These are phyloP conservation scores for Penicillium maclennaniae DNA, from an alignment of 495 filamentous ascomycete species.

Conservation along the genomic window DNA sequence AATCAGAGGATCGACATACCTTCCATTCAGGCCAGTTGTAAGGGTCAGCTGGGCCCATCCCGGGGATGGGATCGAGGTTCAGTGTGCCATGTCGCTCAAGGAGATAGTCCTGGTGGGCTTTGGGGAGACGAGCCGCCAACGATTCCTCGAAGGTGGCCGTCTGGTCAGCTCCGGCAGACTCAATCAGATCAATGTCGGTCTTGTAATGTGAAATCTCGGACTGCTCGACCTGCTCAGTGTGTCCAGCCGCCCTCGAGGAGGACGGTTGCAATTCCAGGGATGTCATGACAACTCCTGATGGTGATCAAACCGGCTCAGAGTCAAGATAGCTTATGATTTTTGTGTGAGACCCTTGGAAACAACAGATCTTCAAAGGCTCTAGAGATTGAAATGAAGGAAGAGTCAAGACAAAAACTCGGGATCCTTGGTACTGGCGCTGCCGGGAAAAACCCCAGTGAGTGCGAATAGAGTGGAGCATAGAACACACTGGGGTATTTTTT, in stretches of 20 bases:
- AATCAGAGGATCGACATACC: slow-evolving; percentile 25
- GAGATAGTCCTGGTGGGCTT: slow-evolving; percentile 48
- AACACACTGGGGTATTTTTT: background rate
- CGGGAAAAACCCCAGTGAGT: slow-evolving; percentile 13
- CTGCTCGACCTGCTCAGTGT: slow-evolving; percentile 1
- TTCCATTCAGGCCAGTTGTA: slow-evolving; percentile 57
- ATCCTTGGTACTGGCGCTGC: slow-evolving; percentile 7
- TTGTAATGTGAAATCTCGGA: slow-evolving; percentile 17
- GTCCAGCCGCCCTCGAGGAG: slow-evolving; percentile 19
- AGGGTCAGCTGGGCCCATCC: slow-evolving; percentile 48
- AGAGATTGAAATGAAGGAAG: background rate
- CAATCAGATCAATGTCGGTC: slow-evolving; percentile 30
- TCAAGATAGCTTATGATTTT: too few relatives aligned
- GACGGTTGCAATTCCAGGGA: slow-evolving; percentile 20
- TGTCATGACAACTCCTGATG: slow-evolving; percentile 16
- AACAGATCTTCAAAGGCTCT: background rate
- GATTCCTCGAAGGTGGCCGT: slow-evolving; percentile 29
- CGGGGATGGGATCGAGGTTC: slow-evolving; percentile 51
- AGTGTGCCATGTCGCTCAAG: slow-evolving; percentile 52
- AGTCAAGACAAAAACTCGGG: slow-evolving; percentile 5
- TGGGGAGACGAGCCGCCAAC: slow-evolving; percentile 29
- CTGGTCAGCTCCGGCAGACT: slow-evolving; percentile 28
- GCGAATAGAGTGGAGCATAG: slow-evolving; percentile 10
- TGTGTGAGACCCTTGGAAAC: too few relatives aligned
- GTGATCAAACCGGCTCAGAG: background rate